phyloP scores from a whole-genome alignment of 31 red algal genomes.

The Odonthalia washingtoniensis region DNA sequence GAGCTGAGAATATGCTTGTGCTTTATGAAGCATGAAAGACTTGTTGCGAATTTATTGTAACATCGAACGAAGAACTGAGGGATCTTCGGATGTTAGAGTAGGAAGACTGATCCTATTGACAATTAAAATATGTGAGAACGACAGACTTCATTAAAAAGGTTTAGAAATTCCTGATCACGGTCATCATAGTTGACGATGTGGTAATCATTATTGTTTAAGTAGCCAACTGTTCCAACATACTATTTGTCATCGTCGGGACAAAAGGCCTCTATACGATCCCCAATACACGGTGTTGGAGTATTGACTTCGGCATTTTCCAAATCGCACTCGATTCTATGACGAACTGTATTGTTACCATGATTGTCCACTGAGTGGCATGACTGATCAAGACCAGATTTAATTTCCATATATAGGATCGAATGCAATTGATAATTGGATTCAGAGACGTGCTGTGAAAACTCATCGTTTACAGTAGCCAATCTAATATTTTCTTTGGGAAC shows the following conservation, averaged over 20 bases:
- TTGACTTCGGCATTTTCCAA: neutral
- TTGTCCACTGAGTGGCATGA: neutral
- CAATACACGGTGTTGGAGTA: neutral
- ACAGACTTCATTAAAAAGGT: neutral
- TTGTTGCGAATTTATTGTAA: neutral
- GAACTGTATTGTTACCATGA: neutral
- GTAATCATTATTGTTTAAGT: neutral
- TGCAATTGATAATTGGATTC: neutral
- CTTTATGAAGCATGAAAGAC: conserved; percentile 23
- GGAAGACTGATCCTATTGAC: neutral
- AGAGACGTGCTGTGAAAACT: neutral
- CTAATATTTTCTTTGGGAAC: neutral
- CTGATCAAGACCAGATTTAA: neutral
- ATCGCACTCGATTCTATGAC: neutral
- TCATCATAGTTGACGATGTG: neutral
- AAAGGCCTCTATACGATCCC: neutral
- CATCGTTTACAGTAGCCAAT: neutral
- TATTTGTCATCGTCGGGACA: neutral
- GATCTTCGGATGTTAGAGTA: neutral
- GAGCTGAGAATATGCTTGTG: neutral
- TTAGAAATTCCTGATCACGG: neutral
- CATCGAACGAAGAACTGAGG: neutral
- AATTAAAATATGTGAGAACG: neutral
- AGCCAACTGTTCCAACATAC: neutral
- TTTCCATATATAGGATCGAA: neutral